A percentile compares a stretch with the other conserved stretches of the same genome.
These are phyloP conservation scores for Xylariomycetidae sp. DNA, from an alignment of 2,329 filamentous ascomycete species.

Conservation along the genomic window DNA sequence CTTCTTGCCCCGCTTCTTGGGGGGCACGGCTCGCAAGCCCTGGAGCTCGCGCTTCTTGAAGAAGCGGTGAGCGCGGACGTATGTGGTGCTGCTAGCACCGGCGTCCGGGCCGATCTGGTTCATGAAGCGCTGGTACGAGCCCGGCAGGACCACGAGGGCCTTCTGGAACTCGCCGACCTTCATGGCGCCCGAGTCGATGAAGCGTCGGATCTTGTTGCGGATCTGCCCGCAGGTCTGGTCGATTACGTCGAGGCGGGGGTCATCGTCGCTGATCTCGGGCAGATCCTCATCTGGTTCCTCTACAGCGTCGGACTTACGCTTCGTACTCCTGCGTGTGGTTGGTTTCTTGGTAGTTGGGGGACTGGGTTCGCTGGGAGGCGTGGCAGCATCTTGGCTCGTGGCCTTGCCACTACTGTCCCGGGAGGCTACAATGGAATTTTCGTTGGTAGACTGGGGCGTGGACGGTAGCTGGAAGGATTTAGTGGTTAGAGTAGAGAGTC, in stretches of 20 bases:
- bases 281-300: slow-evolving; percentile 29
- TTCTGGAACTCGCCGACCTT: no score
- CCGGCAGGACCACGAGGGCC: no score
- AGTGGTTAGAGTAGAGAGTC: no score
- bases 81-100: no score
- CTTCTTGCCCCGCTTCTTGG: no score
- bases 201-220: slow-evolving; percentile 1
- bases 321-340: slow-evolving; percentile 32
- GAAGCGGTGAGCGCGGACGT: no score
- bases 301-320: slow-evolving; percentile 30
- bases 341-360: slow-evolving; percentile 32
- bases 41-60: no score
- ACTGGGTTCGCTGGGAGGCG: slow-evolving; percentile 37
- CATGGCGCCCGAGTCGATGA: slow-evolving; percentile 3
- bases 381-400: slow-evolving; percentile 37
- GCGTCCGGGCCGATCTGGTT: no score
- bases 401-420: slow-evolving; percentile 31
- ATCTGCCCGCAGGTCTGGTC: slow-evolving; percentile 8
- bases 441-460: slow-evolving; percentile 34
- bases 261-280: slow-evolving; percentile 25
- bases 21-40: no score
- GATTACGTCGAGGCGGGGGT: slow-evolving; percentile 32
- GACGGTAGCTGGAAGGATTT: no score
- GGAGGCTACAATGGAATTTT: no score
- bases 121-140: no score